Evolutionary conservation across 2,329 filamentous ascomycete genomes (phyloP).

Genomic region (Aspergillus sp.): DNA sequence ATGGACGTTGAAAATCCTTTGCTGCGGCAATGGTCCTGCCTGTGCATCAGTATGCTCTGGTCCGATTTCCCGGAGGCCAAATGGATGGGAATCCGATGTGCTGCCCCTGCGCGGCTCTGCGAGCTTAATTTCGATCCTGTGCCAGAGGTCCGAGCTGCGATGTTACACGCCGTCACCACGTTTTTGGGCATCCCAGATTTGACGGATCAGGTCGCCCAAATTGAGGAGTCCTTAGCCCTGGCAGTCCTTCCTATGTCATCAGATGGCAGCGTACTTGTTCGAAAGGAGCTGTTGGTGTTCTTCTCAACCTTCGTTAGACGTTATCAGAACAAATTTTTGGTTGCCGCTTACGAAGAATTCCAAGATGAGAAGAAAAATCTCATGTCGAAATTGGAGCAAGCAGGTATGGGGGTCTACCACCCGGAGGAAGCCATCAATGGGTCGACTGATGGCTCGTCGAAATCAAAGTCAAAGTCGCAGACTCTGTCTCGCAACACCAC

Average conservation of each 20-base stretch:
- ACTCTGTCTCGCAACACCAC: slow-evolving; percentile 77
- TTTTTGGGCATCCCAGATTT: slow-evolving; percentile 92
- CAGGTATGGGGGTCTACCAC: slow-evolving; percentile 20
- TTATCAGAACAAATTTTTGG: slow-evolving; percentile 88
- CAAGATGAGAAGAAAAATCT: slow-evolving; percentile 76
- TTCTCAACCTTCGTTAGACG: slow-evolving; percentile 87
- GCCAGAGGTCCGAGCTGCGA: slow-evolving; percentile 88
- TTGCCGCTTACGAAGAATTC: slow-evolving; percentile 88
- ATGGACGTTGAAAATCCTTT: slow-evolving; percentile 84
- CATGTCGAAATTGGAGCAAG: slow-evolving; percentile 50
- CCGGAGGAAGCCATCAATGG: slow-evolving; percentile 22
- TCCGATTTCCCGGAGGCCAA: slow-evolving; percentile 87
- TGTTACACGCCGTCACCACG: slow-evolving; percentile 88
- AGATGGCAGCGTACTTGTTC: slow-evolving; percentile 90
- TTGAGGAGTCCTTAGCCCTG: slow-evolving; percentile 87
- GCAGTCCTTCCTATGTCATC: slow-evolving; percentile 88
- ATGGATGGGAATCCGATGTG: slow-evolving; percentile 89
- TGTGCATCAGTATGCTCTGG: slow-evolving; percentile 96
- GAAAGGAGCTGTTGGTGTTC: slow-evolving; percentile 90
- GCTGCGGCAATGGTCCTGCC: slow-evolving; percentile 89
- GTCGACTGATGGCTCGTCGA: slow-evolving; percentile 18
- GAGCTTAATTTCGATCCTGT: slow-evolving; percentile 80
- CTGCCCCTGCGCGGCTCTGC: slow-evolving; percentile 78
- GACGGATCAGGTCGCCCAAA: slow-evolving; percentile 84
- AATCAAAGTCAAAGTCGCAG: slow-evolving; percentile 28